phyloP scores from a whole-genome alignment of 352 stramenopile genomes.

The Plasmopara viticola region DNA sequence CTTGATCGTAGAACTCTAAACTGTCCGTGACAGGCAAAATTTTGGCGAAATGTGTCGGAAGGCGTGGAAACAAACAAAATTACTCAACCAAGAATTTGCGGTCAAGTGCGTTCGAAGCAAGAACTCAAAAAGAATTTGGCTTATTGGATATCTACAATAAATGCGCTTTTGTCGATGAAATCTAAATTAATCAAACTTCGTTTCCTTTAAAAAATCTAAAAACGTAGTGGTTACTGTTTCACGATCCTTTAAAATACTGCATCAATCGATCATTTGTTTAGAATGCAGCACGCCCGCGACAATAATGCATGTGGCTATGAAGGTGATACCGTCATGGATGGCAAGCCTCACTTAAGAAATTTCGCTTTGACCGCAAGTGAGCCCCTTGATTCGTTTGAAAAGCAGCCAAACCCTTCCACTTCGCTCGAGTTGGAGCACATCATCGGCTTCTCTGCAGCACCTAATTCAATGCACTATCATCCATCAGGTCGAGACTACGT shows the following conservation, averaged over 20 bases:
- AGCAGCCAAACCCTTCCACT: constrained; percentile 7
- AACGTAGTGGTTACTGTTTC: background rate
- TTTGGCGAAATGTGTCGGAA: too few relatives aligned
- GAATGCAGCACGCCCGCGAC: constrained; percentile 28
- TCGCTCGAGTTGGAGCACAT: constrained; percentile 88
- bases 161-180: too few relatives aligned
- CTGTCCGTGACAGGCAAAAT: too few relatives aligned
- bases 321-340: constrained; percentile 8
- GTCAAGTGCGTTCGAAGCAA: too few relatives aligned
- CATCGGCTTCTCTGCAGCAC: constrained; percentile 85
- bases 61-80: too few relatives aligned
- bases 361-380: constrained; percentile 3
- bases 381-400: constrained; percentile 3
- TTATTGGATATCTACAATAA: too few relatives aligned
- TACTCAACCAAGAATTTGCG: too few relatives aligned
- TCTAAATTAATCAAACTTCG: too few relatives aligned
- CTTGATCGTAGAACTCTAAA: too few relatives aligned
- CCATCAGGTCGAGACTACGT: constrained; percentile 76
- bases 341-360: constrained; percentile 9
- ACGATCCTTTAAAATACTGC: background rate
- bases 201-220: background rate
- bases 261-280: background rate
- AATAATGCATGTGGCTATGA: constrained; percentile 20
- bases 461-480: constrained; percentile 83
- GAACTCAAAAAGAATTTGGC: too few relatives aligned